These are phyloP conservation scores for Podila clonocystis DNA, from an alignment of 192 early-diverging fungal species.

Conservation along the genomic window DNA sequence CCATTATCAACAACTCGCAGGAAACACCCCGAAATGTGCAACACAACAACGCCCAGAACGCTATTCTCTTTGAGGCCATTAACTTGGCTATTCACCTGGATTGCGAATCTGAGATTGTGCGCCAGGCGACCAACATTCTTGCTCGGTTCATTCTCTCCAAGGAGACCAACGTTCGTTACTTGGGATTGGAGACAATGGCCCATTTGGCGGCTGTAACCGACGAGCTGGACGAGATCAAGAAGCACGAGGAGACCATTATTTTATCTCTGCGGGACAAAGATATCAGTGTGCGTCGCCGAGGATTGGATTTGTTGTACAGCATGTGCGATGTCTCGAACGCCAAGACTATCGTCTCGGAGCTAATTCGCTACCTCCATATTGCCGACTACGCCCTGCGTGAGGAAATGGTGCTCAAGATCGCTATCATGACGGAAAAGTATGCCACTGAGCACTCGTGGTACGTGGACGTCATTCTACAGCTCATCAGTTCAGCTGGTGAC, in stretches of 20 bases:
- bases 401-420: conserved; percentile 99
- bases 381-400: conserved; percentile 93
- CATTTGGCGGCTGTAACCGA: conserved; percentile 89
- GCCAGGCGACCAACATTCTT: conserved; percentile 84
- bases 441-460: conserved; percentile 99
- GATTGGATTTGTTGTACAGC: conserved; percentile 94
- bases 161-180: conserved; percentile 98
- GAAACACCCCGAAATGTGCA: conserved; percentile 96
- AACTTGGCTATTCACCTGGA: conserved; percentile 95
- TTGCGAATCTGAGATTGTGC: conserved; percentile 85
- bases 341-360: conserved; percentile 87
- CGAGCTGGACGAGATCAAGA: conserved; percentile 84
- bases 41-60: conserved; percentile 98
- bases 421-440: conserved; percentile 98
- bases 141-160: conserved; percentile 92
- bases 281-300: conserved; percentile 94
- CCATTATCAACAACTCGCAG: conserved; percentile 86
- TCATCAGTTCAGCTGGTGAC: conserved; percentile 95
- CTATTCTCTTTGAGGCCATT: conserved; percentile 97
- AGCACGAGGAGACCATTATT: conserved; percentile 88
- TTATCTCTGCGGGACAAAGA: conserved; percentile 96
- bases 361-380: conserved; percentile 89
- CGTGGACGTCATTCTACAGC: conserved; percentile 96
- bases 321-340: conserved; percentile 96
- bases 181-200: conserved; percentile 97